These are phyloP conservation scores for Posidonia australis DNA, from an alignment of 106 monocot species.

Conservation along the genomic window DNA sequence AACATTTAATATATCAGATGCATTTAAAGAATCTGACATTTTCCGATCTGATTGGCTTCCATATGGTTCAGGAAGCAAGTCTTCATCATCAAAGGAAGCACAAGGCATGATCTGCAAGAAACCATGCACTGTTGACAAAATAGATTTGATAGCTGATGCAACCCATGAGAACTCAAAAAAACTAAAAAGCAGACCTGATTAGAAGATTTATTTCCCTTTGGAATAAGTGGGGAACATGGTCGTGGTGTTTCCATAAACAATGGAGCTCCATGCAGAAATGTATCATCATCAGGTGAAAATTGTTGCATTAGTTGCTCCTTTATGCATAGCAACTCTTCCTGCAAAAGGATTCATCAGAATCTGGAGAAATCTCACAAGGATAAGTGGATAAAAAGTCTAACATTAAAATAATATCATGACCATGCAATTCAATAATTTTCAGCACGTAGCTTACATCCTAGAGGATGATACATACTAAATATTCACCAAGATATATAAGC, in stretches of 20 bases:
- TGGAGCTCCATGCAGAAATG: constrained; percentile 50
- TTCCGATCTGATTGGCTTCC: constrained; percentile 45
- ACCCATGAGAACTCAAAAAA: not conserved
- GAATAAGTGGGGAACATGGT: constrained; percentile 29
- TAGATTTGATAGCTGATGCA: not conserved
- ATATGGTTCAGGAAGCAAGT: constrained; percentile 31
- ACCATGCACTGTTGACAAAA: constrained; percentile 1
- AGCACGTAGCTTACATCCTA: too few relatives aligned
- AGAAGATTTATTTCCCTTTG: constrained; percentile 33
- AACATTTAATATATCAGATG: constrained; percentile 54
- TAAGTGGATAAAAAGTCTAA: not conserved
- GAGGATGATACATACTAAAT: too few relatives aligned
- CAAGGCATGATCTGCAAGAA: constrained; percentile 41
- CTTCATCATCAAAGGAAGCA: constrained; percentile 51
- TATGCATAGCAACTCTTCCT: constrained; percentile 50
- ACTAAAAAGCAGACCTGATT: constrained; percentile 40
- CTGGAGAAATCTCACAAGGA: not conserved
- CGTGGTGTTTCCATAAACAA: constrained; percentile 62
- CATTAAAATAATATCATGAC: too few relatives aligned
- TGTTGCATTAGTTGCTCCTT: constrained; percentile 52
- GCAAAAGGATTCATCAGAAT: constrained; percentile 8
- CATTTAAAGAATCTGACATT: constrained; percentile 44
- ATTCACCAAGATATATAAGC: too few relatives aligned
- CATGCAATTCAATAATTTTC: too few relatives aligned
- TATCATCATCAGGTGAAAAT: constrained; percentile 85